Base-by-base conservation (phyloP, 495 filamentous ascomycete species). In the Usnea hakonensis region DNA sequence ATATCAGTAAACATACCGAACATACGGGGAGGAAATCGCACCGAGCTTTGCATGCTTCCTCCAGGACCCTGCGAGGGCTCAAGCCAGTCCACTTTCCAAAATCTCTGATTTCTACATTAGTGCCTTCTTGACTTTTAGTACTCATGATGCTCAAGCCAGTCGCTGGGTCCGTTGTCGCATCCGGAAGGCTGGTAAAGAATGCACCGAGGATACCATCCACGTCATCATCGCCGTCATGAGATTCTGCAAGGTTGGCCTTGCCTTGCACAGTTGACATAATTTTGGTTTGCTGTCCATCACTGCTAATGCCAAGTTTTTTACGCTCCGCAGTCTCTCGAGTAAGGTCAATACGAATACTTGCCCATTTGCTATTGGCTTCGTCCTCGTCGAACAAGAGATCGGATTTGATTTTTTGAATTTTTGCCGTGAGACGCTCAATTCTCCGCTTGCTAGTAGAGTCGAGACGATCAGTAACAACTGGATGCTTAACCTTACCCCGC, bases 11-110 rank as follows among this genome's bases (percentile, higher is more conserved):
- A 37, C 17, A 3, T 19, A 61, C 17, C 10, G 54, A 36, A 37
- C 1, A 46, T 28, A 28, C 3, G 13, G n/a, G 19, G 14, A 11
- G 43, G 26, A 56, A 40, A 71, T 32, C 80, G 71, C 76, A 87
- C 87, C 89, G 87, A 62, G 90, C 83, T 66, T 87, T 88, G 71
- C 91, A 95, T 50, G 90, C 83, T 73, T 97, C 94, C 68, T 97
- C 90, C 19, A 98, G 73, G 44, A 89, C 80, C 60, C 85, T 79
- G 44, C 83, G 80, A 23, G 90, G 90, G 64, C 73, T 87, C 17
- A 93, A 71, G 38, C 90, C 88, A 19, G 77, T 82, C 78, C 80
- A 85, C 70, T 89, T 87, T 19, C 91, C 92, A 81, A 98, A 97
- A 64, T 96, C 85, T 57, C 90, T 76, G 57, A 95, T 80, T 4